Base-by-base conservation (phyloP, 2,329 filamentous ascomycete genomes). In the Chalaropsis thielavioides region DNA sequence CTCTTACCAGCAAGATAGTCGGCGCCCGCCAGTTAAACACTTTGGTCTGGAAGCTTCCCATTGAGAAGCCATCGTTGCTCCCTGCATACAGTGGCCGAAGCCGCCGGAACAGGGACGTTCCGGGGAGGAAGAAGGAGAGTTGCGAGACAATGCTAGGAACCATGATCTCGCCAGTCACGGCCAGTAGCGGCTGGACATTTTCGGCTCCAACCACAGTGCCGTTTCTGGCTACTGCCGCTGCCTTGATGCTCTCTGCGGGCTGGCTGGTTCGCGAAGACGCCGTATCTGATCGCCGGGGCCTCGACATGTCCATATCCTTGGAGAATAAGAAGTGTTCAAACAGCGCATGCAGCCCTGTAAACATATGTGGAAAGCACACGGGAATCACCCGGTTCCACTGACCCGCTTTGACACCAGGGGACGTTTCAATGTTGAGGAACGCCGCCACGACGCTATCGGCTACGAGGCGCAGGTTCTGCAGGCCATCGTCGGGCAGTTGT, bases 261-360 rank as follows among this genome's bases (percentile, higher is more conserved):
- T 3, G 24, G 49, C 27, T 41, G 27, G 61, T 19, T 19, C 41
- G 15, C 59, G 8, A 61, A 59, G 24, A 67, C 46, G 1, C 66
- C 51, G 2, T 46, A 24, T 61, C 43, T 6, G n/a, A 17, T 13
- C 31, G 43, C 24, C 61, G 22, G 11, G 61, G 77, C 70, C 81
- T 84, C 2, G 81, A 83, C 63, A 89, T 81, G 69, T 89, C 83
- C 24, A 90, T 76, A 68, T 86, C 85, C 70, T 85, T 87, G 31
- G 85, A 87, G 70, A 90, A 91, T 31, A 90, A 78, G 69, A 91
- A 90, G 71, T 86, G 85, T 69, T 89, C 86, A 71, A 90, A 90
- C 0, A 91, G 75, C 0, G 84, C 79, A 68, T 82, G 83, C 68
- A 90, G 80, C 0, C 86, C 84, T 63, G 81, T 76, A 71, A 91